These are phyloP conservation scores for Colletotrichum sp. DNA, from an alignment of 2,329 filamentous ascomycete species.

Conservation along the genomic window DNA sequence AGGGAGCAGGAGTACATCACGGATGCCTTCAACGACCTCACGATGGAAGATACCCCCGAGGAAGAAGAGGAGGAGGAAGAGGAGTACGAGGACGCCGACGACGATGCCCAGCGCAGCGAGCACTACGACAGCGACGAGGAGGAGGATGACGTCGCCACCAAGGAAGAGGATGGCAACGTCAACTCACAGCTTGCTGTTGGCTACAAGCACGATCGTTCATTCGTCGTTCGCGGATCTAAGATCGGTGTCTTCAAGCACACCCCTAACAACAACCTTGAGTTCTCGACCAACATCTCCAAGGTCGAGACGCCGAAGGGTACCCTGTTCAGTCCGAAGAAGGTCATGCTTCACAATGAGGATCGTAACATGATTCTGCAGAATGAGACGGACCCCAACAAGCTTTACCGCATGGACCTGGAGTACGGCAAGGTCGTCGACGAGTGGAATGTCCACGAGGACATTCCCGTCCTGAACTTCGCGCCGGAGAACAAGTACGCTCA, in stretches of 20 bases:
- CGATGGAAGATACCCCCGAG: slow-evolving; percentile 77
- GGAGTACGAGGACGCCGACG: slow-evolving; percentile 63
- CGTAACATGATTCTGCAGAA: slow-evolving; percentile 90
- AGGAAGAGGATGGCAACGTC: slow-evolving; percentile 77
- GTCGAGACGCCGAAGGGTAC: slow-evolving; percentile 87
- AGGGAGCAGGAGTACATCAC: slow-evolving; percentile 93
- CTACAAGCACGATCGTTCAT: slow-evolving; percentile 96
- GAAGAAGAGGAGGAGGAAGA: slow-evolving; percentile 55
- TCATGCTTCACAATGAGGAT: slow-evolving; percentile 94
- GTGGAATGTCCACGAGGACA: slow-evolving; percentile 98
- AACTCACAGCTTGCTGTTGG: slow-evolving; percentile 96
- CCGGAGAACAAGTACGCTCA: slow-evolving; percentile 98
- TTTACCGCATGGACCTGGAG: slow-evolving; percentile 97
- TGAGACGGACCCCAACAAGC: slow-evolving; percentile 79
- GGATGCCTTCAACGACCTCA: slow-evolving; percentile 93
- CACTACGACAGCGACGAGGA: slow-evolving; percentile 74
- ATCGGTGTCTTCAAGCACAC: slow-evolving; percentile 99
- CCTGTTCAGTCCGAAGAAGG: slow-evolving; percentile 92
- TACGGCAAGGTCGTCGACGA: slow-evolving; percentile 98
- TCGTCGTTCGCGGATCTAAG: slow-evolving; percentile 95
- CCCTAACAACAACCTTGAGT: slow-evolving; percentile 88
- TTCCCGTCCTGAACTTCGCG: slow-evolving; percentile 88
- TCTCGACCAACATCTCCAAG: slow-evolving; percentile 96
- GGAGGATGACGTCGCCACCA: slow-evolving; percentile 73
- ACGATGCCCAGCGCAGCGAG: slow-evolving; percentile 72